Evolutionary conservation across 352 stramenopile genomes (phyloP), one percentile per base, ranked within the genome.

Genomic region (Pythium brassicae): DNA sequence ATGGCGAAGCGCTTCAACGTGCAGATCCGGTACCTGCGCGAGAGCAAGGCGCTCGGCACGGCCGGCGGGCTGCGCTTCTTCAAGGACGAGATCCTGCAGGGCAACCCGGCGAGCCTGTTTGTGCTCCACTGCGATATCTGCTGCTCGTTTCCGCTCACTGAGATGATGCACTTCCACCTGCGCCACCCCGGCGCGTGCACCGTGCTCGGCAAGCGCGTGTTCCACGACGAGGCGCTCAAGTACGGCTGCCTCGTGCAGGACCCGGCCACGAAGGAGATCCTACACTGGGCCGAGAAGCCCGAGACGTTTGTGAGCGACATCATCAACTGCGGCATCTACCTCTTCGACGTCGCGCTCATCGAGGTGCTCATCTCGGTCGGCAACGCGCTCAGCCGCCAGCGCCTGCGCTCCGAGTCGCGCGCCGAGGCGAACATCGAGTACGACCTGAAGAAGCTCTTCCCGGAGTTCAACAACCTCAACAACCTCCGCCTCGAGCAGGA

Each of bases 271-370:
- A 91, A 89, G 45, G 83, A 95, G 73, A 89, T 95, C 32, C 61
- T 95, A 23, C 86, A 95, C 50, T 95, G 86, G 86, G 86, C 86
- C 9, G 86, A 95, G 53, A 95, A 95, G 45, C 86, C 86, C 12
- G 81, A 94, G 65, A 94, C 86, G 6, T 95, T 95, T 63, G 86
- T 95, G 42, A 95, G 86, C 61, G 84, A 95, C 62, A 87, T 94
- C 44, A 95, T 95, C 72, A 95, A 95, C 63, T 95, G 86, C 48
- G 86, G 86, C 14, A 88, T 95, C 60, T 95, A 95, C 65, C 71
- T 95, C 22, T 87, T 95, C 46, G 80, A 93, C 45, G 80, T 91
- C 19, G 72, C 84, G 42, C 65, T 95, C 39, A 80, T 95, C 57
- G 80, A 92, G 37, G 72, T 70, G 25, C 86, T 95, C 53, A 72